Evolutionary conservation across 306 rosid species (phyloP).

Genomic region (Medicago ruthenica): DNA sequence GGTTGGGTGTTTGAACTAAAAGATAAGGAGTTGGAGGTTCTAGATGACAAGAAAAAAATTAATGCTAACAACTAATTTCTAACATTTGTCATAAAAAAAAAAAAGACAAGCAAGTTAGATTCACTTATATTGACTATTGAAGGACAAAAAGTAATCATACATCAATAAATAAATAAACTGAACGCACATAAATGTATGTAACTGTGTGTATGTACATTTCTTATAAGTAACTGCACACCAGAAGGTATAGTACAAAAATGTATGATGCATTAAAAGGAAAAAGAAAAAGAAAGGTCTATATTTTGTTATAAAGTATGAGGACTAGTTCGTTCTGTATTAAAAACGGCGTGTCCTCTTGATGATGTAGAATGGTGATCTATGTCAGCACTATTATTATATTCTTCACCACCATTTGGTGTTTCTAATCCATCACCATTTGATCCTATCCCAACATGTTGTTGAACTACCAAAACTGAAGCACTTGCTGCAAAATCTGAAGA

Average conservation of each 20-base stretch:
- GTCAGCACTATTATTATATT: conserved; percentile 6
- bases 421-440: conserved; percentile 36
- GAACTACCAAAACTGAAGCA: conserved; percentile 80
- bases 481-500: conserved; percentile 90
- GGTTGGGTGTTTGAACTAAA: too few relatives aligned
- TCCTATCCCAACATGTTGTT: conserved; percentile 62
- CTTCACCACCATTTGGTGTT: conserved; percentile 42
- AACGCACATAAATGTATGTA: too few relatives aligned
- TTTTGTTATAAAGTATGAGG: neutral
- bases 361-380: conserved; percentile 14
- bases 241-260: conserved; percentile 4
- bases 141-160: neutral
- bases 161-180: neutral
- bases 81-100: too few relatives aligned
- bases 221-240: neutral
- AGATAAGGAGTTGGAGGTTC: too few relatives aligned
- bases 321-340: conserved; percentile 1
- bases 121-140: neutral
- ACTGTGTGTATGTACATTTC: conserved; percentile 41
- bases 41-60: too few relatives aligned
- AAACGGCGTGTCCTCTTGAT: conserved; percentile 23
- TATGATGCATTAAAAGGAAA: too few relatives aligned
- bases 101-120: neutral
- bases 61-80: too few relatives aligned
- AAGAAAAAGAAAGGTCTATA: neutral